Conservation (phyloP, 129 eudicot species). For the Flaveria linearis region DNA sequence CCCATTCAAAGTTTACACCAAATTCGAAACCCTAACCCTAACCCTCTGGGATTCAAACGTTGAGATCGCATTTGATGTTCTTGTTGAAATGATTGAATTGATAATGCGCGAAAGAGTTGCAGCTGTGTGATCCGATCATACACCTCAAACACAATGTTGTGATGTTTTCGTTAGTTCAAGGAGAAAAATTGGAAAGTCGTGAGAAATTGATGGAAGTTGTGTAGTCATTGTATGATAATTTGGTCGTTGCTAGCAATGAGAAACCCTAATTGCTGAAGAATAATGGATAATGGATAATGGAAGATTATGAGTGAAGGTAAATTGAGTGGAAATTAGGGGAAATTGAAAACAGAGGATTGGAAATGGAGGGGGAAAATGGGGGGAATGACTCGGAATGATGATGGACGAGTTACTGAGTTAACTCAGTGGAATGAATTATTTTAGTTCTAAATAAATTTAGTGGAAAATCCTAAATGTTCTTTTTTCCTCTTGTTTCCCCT, state of each 20-base stretch:
- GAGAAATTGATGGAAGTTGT: slow-evolving; percentile 25
- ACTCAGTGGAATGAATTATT: neutral
- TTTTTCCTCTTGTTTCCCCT: too few relatives aligned
- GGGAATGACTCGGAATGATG: slow-evolving; percentile 25
- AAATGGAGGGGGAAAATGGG: slow-evolving; percentile 23
- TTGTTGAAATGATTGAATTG: slow-evolving; percentile 23
- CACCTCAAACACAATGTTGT: neutral
- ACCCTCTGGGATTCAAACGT: slow-evolving; percentile 2
- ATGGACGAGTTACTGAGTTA: slow-evolving; percentile 33
- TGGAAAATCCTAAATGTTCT: too few relatives aligned
- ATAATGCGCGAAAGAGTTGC: slow-evolving; percentile 16
- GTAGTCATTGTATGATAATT: slow-evolving; percentile 13
- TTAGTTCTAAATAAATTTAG: too few relatives aligned
- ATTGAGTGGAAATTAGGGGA: slow-evolving; percentile 24
- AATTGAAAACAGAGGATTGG: slow-evolving; percentile 25
- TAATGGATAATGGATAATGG: slow-evolving; percentile 16
- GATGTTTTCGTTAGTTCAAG: neutral
- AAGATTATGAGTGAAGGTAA: slow-evolving; percentile 6
- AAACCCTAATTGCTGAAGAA: slow-evolving; percentile 33
- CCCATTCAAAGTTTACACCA: slow-evolving; percentile 55
- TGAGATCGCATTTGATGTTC: slow-evolving; percentile 33
- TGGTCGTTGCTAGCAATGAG: slow-evolving; percentile 20
- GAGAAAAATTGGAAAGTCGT: neutral
- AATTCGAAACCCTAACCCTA: slow-evolving; percentile 32
- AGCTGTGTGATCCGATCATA: slow-evolving; percentile 28